A percentile compares a stretch with the other conserved stretches of the same genome.
Conservation (phyloP, 1,139 yeast genomes). For the Suhomyces ambrosiae region DNA sequence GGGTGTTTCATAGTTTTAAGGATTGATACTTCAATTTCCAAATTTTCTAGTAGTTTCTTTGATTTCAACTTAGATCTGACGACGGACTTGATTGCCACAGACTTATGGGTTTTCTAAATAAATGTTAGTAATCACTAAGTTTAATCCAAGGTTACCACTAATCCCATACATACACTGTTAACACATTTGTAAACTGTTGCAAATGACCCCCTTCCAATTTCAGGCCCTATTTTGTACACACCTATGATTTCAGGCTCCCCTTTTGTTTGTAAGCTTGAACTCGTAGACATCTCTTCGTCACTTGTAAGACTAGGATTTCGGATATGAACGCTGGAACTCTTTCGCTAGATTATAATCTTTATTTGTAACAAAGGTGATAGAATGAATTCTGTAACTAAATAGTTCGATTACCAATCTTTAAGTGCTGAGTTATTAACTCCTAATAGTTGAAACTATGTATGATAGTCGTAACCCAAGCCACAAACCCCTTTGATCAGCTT, state of each 20-base stretch:
- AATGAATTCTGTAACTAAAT: too few species aligned
- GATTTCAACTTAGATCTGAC: constrained; percentile 79
- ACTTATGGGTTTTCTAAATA: constrained; percentile 41
- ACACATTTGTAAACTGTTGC: constrained; percentile 78
- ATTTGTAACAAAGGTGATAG: too few species aligned
- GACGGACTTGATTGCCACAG: constrained; percentile 89
- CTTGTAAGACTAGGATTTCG: too few species aligned
- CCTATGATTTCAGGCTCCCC: constrained; percentile 31
- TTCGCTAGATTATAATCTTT: too few species aligned
- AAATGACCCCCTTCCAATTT: constrained; percentile 93
- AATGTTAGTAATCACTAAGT: background rate
- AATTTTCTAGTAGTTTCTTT: constrained; percentile 82
- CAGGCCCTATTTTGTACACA: constrained; percentile 59
- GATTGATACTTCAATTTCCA: constrained; percentile 88
- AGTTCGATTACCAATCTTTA: too few species aligned
- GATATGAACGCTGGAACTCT: too few species aligned
- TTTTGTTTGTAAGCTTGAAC: constrained; percentile 1
- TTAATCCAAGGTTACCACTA: background rate
- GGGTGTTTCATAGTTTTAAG: constrained; percentile 87
- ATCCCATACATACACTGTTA: constrained; percentile 21
- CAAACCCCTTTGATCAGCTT: too few species aligned
- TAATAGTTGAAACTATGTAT: too few species aligned
- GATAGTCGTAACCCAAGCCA: too few species aligned
- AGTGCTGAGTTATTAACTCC: too few species aligned
- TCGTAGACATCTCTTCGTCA: constrained; percentile 5